phyloP scores from a whole-genome alignment of 768 basidiomycete species.

The Dioszegia crocea region DNA sequence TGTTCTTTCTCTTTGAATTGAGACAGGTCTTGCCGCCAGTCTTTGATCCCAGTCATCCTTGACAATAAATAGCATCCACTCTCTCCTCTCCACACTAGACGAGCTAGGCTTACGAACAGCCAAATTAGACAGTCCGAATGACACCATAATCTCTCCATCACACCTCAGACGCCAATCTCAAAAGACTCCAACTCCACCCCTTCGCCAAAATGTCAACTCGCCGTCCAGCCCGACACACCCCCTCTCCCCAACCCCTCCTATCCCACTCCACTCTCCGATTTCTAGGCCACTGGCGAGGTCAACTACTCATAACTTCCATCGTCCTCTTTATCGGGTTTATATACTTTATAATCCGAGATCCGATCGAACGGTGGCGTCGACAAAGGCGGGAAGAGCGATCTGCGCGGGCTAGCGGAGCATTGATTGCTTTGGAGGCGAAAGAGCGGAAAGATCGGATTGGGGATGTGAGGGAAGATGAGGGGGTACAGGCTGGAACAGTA shows the following conservation, averaged over 20 bases:
- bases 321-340: slow-evolving; percentile 31
- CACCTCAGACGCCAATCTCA: neutral
- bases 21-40: no score
- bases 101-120: no score
- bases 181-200: neutral
- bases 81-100: no score
- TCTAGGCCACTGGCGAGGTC: slow-evolving; percentile 43
- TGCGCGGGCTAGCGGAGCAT: slow-evolving; percentile 19
- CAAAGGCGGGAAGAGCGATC: slow-evolving; percentile 19
- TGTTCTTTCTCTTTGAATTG: no score
- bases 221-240: slow-evolving; percentile 4
- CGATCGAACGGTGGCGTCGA: slow-evolving; percentile 17
- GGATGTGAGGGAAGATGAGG: slow-evolving; percentile 5
- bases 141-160: no score
- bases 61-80: no score
- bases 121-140: no score
- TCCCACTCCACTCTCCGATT: slow-evolving; percentile 32
- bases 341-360: slow-evolving; percentile 34
- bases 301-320: slow-evolving; percentile 36
- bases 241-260: slow-evolving; percentile 17
- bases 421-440: slow-evolving; percentile 21
- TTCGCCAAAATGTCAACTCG: neutral
- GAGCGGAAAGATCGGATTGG: slow-evolving; percentile 8
- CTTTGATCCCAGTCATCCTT: no score
- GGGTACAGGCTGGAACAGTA: no score